Conservation (phyloP, 306 rosid genomes). For the Elaeagnus macrophylla region DNA sequence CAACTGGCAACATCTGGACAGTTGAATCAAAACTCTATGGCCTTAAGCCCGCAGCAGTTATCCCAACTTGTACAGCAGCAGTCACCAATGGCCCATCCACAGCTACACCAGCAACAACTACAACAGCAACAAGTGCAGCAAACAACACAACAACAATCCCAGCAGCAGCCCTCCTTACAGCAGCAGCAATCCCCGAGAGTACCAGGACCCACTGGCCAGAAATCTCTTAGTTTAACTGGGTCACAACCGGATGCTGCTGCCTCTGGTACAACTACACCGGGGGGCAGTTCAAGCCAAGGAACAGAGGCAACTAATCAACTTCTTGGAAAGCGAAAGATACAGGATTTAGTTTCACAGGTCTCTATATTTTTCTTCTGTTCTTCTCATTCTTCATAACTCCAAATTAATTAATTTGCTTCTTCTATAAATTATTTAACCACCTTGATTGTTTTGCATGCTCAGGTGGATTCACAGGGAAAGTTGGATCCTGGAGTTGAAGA, state of each 20-base stretch:
- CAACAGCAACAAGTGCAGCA: conserved; percentile 48
- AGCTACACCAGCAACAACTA: conserved; percentile 53
- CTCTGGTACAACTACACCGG: conserved; percentile 93
- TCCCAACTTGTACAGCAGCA: conserved; percentile 82
- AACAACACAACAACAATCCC: conserved; percentile 47
- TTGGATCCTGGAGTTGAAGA: conserved; percentile 88
- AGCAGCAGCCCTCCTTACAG: conserved; percentile 54
- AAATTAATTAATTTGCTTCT: neutral
- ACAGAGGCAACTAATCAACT: conserved; percentile 95
- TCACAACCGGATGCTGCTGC: conserved; percentile 98
- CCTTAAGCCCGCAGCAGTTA: conserved; percentile 57
- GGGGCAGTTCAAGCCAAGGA: conserved; percentile 99
- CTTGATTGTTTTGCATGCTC: conserved; percentile 19
- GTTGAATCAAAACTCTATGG: conserved; percentile 52
- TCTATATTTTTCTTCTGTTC: conserved; percentile 4
- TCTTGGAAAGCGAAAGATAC: conserved; percentile 98
- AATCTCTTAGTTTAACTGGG: conserved; percentile 90
- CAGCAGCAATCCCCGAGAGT: conserved; percentile 86
- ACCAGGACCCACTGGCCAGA: conserved; percentile 72
- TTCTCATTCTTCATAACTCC: conserved; percentile 1
- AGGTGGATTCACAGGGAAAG: conserved; percentile 84
- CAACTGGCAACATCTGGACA: conserved; percentile 67
- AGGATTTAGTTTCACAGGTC: conserved; percentile 96
- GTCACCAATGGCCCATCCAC: conserved; percentile 61
- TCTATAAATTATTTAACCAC: conserved; percentile 6